Evolutionary conservation across 2,329 filamentous ascomycete genomes (phyloP), one percentile per base, ranked within the genome.

Genomic region (Fonsecaea nubica): DNA sequence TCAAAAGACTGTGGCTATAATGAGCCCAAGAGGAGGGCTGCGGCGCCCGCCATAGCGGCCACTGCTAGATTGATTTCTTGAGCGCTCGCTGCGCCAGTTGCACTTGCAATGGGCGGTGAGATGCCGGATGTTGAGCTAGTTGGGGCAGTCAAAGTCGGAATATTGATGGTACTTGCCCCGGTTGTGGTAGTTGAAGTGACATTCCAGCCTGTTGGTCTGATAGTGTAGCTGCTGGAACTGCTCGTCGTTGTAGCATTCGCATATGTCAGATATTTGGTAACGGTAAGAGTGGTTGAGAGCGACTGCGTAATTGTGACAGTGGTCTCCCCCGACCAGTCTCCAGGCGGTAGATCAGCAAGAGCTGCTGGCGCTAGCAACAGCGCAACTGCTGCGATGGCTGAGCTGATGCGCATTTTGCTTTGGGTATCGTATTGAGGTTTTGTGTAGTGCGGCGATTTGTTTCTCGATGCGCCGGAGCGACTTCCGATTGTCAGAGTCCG

Each of bases 1-100:
- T 65, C 60, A 13, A 33, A 40, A 15, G 32, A 7, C 10, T 15
- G 9, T 18, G 55, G 63, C 61, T 63, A 72, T 65, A 69, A 70
- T 13, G 69, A 70, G 40, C 66, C 68, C 62, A 61, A 68, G 65
- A 65, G 62, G 40, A 72, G 50, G 21, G 65, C 70, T 32, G 62
- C 68, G n/a, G 66, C 64, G 10, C 70, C 70, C 5, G 70, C 70
- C n/a, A 72, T 53, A 45, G 64, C 70, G n/a, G 68, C 70, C 33
- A 69, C 56, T 10, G 66, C 68, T 21, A 68, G 42, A 40, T 70
- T 68, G 55, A 65, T 58, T 52, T 69, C 66, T 25, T 67, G 66
- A 8, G 59, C 33, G 36, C 53, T 65, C 30, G 66, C 70, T 21
- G 66, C 68, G 21, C 70, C 70, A 36, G 68, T 65, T 4, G 68